Evolutionary conservation across 225 moss, liverwort and hornwort genomes (phyloP).

Genomic region (Physcomitrellopsis africana): DNA sequence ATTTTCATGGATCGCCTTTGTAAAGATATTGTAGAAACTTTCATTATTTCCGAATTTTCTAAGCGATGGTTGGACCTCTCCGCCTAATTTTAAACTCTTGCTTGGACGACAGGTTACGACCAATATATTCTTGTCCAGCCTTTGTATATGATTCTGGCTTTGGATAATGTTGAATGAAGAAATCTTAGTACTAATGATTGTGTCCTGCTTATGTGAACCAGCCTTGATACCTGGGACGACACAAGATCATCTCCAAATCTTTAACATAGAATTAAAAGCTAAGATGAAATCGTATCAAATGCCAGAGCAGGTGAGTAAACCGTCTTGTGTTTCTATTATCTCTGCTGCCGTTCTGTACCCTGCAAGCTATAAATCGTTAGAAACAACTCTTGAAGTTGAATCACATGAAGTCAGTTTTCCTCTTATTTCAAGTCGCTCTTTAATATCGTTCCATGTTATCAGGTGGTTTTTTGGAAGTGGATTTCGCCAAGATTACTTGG

Average conservation of each 20-base stretch:
- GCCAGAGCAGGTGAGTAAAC: slow-evolving; percentile 86
- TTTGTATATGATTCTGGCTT: not conserved
- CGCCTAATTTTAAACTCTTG: no score
- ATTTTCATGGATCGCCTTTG: not conserved
- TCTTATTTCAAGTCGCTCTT: slow-evolving; percentile 13
- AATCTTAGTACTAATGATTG: slow-evolving; percentile 12
- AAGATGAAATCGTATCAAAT: slow-evolving; percentile 96
- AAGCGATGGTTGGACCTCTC: slow-evolving; percentile 12
- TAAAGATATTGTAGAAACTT: not conserved
- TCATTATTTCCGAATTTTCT: slow-evolving; percentile 12
- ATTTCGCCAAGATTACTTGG: slow-evolving; percentile 85
- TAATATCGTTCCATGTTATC: slow-evolving; percentile 9
- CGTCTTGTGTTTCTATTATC: not conserved
- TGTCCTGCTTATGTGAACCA: slow-evolving; percentile 35
- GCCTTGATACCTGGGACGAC: slow-evolving; percentile 82
- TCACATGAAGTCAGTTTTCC: slow-evolving; percentile 7
- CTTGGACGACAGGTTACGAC: no score
- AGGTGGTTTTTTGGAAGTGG: slow-evolving; percentile 99
- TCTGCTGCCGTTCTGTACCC: slow-evolving; percentile 14
- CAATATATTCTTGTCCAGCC: not conserved
- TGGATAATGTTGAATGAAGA: not conserved
- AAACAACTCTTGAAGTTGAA: slow-evolving; percentile 19
- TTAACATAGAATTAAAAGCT: slow-evolving; percentile 89
- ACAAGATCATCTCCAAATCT: slow-evolving; percentile 92
- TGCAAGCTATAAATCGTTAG: not conserved